Evolutionary conservation across 371 early-diverging fungal genomes (phyloP).

Genomic region (Mortierella sp.): DNA sequence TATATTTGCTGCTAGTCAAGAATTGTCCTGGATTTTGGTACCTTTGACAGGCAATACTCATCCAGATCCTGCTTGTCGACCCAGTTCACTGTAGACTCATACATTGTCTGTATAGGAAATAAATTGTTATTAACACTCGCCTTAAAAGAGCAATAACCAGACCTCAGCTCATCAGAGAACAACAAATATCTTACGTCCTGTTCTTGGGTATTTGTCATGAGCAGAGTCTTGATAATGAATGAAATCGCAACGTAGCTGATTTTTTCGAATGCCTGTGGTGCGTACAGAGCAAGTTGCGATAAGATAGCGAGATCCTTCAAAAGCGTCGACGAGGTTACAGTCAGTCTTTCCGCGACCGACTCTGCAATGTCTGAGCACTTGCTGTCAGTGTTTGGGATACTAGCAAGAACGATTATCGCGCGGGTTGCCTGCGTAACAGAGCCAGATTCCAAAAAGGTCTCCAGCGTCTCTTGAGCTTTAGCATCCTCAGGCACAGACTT

Average conservation of each 20-base stretch:
- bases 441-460: constrained; percentile 27
- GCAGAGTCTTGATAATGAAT: constrained; percentile 69
- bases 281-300: constrained; percentile 68
- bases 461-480: constrained; percentile 33
- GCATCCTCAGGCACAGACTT: constrained; percentile 37
- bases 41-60: constrained; percentile 65
- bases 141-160: too few relatives aligned
- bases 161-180: too few relatives aligned
- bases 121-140: too few relatives aligned
- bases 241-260: constrained; percentile 58
- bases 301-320: constrained; percentile 63
- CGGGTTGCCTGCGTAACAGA: constrained; percentile 31
- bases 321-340: constrained; percentile 53
- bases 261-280: constrained; percentile 59
- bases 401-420: constrained; percentile 38
- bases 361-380: constrained; percentile 27
- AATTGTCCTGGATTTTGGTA: constrained; percentile 9
- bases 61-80: constrained; percentile 64
- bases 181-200: constrained; percentile 46
- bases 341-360: constrained; percentile 25
- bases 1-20: too few relatives aligned
- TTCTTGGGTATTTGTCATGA: constrained; percentile 57
- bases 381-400: constrained; percentile 26
- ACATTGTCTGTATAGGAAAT: constrained; percentile 20
- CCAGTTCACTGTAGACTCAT: constrained; percentile 63